Conservation (phyloP, 2,329 filamentous ascomycete species). For the Colletotrichum spinosum region DNA sequence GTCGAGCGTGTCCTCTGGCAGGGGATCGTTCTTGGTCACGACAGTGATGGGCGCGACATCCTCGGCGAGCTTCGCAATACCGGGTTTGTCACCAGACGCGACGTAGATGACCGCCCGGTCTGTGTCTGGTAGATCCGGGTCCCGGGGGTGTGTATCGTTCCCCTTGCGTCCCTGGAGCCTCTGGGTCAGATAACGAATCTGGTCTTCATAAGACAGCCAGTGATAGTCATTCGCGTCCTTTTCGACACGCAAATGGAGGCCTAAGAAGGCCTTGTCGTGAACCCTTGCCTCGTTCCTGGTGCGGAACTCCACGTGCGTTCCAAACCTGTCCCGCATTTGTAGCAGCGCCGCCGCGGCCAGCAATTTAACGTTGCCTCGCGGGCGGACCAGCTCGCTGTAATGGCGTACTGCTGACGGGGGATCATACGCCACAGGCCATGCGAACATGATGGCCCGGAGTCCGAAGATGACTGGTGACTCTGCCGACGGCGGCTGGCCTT, state of each 20-base stretch:
- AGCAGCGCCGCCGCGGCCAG: neutral
- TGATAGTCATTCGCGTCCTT: neutral
- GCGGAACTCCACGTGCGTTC: neutral
- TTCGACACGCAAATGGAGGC: neutral
- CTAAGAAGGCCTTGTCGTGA: neutral
- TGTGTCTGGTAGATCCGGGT: neutral
- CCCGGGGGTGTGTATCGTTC: neutral
- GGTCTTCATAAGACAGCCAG: neutral
- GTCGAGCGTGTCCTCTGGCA: neutral
- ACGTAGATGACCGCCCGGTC: neutral
- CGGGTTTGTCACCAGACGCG: neutral
- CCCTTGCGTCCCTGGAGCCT: neutral
- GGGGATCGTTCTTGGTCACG: neutral
- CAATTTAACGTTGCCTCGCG: neutral
- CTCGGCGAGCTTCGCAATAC: neutral
- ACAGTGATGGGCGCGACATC: neutral
- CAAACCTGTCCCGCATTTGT: neutral
- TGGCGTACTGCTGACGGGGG: neutral
- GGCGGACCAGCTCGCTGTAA: conserved; percentile 7
- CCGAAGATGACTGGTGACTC: neutral
- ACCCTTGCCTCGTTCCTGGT: neutral
- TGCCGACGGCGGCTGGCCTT: neutral
- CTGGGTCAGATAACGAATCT: neutral
- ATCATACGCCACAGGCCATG: neutral
- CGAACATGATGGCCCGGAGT: neutral